phyloP scores from a whole-genome alignment of 2,329 filamentous ascomycete genomes.

The Venturia asperata region DNA sequence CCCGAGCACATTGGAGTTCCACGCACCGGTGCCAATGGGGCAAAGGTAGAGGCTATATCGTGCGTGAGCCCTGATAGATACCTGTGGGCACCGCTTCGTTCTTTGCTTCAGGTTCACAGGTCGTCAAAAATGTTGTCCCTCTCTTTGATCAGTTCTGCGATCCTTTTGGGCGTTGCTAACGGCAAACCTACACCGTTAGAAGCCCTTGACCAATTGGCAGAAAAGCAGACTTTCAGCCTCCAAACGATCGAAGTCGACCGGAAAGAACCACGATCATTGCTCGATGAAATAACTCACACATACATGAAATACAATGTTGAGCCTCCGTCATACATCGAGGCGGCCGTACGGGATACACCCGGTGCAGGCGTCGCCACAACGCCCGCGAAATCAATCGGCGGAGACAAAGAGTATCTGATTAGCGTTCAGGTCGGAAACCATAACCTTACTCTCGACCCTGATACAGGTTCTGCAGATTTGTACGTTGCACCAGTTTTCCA shows the following conservation, averaged over 20 bases:
- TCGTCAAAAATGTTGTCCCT: constrained; percentile 1
- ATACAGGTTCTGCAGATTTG: constrained; percentile 20
- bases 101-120: constrained; percentile 7
- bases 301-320: constrained; percentile 14
- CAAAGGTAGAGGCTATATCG: background rate
- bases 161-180: background rate
- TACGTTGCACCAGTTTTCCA: background rate
- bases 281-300: constrained; percentile 5
- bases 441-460: constrained; percentile 17
- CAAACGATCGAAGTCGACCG: constrained; percentile 9
- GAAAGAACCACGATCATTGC: background rate
- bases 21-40: background rate
- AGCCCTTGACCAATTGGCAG: constrained; percentile 9
- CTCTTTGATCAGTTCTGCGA: constrained; percentile 1
- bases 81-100: background rate
- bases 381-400: constrained; percentile 10
- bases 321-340: constrained; percentile 2
- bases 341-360: background rate
- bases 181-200: constrained; percentile 9
- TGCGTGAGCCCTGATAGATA: background rate
- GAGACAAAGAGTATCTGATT: constrained; percentile 19
- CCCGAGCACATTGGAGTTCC: background rate
- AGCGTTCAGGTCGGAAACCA: constrained; percentile 16
- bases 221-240: constrained; percentile 2
- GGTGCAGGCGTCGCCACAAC: background rate